Evolutionary conservation across 805 yeast genomes (phyloP).

Genomic region (Candida stauntonica): DNA sequence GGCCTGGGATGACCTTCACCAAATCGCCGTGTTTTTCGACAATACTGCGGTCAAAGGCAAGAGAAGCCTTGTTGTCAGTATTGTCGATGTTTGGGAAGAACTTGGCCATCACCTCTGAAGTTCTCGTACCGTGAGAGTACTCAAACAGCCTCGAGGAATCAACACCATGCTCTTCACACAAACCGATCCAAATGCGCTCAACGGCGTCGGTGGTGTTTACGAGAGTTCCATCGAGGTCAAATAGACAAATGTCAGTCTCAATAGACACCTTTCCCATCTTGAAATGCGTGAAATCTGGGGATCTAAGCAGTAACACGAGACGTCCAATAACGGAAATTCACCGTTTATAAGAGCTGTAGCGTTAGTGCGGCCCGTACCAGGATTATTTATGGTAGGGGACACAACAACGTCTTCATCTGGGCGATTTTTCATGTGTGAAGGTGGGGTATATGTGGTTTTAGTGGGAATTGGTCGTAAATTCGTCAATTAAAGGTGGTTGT

Average conservation of each 20-base stretch:
- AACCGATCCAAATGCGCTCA: conserved; percentile 76
- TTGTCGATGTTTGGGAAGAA: conserved; percentile 74
- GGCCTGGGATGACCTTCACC: conserved; percentile 76
- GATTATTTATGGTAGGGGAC: too few relatives aligned
- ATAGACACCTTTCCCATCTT: conserved; percentile 18
- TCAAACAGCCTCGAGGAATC: conserved; percentile 42
- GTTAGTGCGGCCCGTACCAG: too few relatives aligned
- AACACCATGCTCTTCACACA: conserved; percentile 65
- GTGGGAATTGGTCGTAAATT: too few relatives aligned
- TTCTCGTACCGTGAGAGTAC: conserved; percentile 69
- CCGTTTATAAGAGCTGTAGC: too few relatives aligned
- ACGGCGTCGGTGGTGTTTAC: conserved; percentile 81
- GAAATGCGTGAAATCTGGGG: not conserved
- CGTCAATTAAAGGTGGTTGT: too few relatives aligned
- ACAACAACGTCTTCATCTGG: too few relatives aligned
- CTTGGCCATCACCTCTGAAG: conserved; percentile 69
- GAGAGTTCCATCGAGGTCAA: conserved; percentile 86
- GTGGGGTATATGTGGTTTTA: too few relatives aligned
- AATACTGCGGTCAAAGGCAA: conserved; percentile 56
- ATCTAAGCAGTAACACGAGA: not conserved
- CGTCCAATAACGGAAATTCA: too few relatives aligned
- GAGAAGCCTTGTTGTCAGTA: conserved; percentile 56
- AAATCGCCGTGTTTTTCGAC: conserved; percentile 68
- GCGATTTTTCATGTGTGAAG: too few relatives aligned
- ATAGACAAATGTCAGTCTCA: conserved; percentile 36